These are phyloP conservation scores for Solanum etuberosum DNA, from an alignment of 257 asterid genomes.

Conservation along the genomic window DNA sequence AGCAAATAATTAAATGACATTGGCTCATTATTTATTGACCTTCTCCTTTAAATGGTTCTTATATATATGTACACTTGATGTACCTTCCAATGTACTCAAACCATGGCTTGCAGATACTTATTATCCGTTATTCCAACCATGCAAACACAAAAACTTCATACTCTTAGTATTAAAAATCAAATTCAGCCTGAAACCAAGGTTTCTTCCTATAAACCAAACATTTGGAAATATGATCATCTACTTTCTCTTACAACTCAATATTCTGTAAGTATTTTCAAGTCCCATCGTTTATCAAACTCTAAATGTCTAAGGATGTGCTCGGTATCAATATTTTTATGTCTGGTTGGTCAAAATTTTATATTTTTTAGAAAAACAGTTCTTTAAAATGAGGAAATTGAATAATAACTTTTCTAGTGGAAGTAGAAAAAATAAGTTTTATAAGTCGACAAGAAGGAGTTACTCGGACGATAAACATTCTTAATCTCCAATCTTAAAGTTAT, in stretches of 20 bases:
- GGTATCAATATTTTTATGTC: neutral
- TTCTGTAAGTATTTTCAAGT: neutral
- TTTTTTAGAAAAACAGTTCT: neutral
- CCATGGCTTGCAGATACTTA: neutral
- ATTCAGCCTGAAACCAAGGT: neutral
- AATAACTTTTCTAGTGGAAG: neutral
- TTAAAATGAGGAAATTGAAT: neutral
- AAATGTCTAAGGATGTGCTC: neutral
- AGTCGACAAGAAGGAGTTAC: neutral
- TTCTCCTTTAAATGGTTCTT: neutral
- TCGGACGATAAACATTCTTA: neutral
- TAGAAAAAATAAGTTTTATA: neutral
- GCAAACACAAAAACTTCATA: neutral
- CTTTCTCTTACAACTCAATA: neutral
- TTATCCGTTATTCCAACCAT: neutral
- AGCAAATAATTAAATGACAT: neutral
- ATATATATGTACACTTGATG: neutral
- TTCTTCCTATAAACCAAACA: neutral
- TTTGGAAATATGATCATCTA: neutral
- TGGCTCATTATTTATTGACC: neutral
- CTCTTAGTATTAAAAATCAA: neutral
- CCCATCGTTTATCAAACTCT: neutral
- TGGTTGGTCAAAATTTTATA: rapidly evolving
- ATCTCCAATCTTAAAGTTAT: too few species aligned
- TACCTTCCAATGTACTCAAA: neutral